Evolutionary conservation across 2,329 filamentous ascomycete species (phyloP), one percentile per base, ranked within the genome.

Genomic region (Pseudopyrenochaeta lycopersici): DNA sequence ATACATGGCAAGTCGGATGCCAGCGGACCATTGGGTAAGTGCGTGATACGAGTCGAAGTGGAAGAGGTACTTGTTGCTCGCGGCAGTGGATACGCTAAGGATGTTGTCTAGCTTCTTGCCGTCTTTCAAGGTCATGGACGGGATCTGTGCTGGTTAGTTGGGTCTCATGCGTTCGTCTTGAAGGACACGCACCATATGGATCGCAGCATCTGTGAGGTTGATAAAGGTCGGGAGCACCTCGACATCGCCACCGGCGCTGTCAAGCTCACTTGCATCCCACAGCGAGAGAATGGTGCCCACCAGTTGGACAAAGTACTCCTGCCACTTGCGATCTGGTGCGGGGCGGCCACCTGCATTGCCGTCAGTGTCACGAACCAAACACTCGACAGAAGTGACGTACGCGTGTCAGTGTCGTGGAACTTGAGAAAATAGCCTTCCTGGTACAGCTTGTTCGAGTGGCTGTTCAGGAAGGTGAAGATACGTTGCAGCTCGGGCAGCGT

Each of bases 341-440:
- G 92, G 90, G 59, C 90, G 88, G 45, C 95, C 95, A 77, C 94
- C 92, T 97, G 75, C 57, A 62, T 54, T 48, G 38, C 43, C 29
- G 64, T 72, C 40, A 73, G 64, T 63, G 49, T 55, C 53, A 63
- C 57, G 43, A 31, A 41, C 36, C 46, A 45, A 31, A 46, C 54
- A 15, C 20, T 38, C 40, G 35, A 50, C 14, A 49, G 27, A 29
- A 14, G 20, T 30, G 53, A 85, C 91, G 67, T 85, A 97, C 93
- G 88, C 49, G 88, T 89, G 71, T 98, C 96, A 65, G 97, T 88
- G 76, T 99, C 95, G 75, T 97, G 94, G 43, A 99, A 81, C 78
- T 98, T 99, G 66, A 99, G 79, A 64, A 99, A 98, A 72, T 98
- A 99, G 32, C 95, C 95, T 78, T 99, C 95, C 66, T 97, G 93